These are phyloP conservation scores for Gleditsia sinensis DNA, from an alignment of 306 rosid species.

Conservation along the genomic window DNA sequence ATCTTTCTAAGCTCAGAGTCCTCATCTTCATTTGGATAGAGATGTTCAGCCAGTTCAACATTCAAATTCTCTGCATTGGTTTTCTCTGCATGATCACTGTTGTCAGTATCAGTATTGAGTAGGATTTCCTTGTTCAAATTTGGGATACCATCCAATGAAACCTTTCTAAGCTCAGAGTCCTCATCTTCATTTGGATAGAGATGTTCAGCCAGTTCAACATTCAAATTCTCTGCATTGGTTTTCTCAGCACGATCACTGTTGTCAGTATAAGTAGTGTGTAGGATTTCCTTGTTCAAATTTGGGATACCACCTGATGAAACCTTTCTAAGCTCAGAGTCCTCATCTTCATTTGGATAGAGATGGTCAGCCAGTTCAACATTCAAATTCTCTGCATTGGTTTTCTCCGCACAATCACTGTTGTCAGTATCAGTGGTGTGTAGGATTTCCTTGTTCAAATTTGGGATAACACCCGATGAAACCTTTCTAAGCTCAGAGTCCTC, in stretches of 20 bases:
- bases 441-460: constrained; percentile 44
- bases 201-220: too few species aligned
- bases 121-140: constrained; percentile 40
- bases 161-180: constrained; percentile 41
- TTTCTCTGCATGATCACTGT: too few species aligned
- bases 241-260: too few species aligned
- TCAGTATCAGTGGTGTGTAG: constrained; percentile 30
- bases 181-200: too few species aligned
- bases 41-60: too few species aligned
- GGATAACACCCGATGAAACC: constrained; percentile 33
- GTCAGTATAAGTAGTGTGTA: too few species aligned
- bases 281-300: constrained; percentile 40
- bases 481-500: constrained; percentile 46
- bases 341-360: constrained; percentile 47
- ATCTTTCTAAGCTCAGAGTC: constrained; percentile 42
- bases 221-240: too few species aligned
- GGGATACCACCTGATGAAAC: constrained; percentile 38
- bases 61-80: too few species aligned
- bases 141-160: constrained; percentile 34
- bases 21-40: too few species aligned
- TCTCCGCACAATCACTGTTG: constrained; percentile 20
- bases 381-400: constrained; percentile 30
- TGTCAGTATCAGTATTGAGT: too few species aligned
- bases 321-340: constrained; percentile 44
- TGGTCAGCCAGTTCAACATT: constrained; percentile 36